A percentile compares a stretch with the other conserved stretches of the same genome.
These are phyloP conservation scores for Obelidium mucronatum DNA, from an alignment of 192 early-diverging fungal species.

Conservation along the genomic window DNA sequence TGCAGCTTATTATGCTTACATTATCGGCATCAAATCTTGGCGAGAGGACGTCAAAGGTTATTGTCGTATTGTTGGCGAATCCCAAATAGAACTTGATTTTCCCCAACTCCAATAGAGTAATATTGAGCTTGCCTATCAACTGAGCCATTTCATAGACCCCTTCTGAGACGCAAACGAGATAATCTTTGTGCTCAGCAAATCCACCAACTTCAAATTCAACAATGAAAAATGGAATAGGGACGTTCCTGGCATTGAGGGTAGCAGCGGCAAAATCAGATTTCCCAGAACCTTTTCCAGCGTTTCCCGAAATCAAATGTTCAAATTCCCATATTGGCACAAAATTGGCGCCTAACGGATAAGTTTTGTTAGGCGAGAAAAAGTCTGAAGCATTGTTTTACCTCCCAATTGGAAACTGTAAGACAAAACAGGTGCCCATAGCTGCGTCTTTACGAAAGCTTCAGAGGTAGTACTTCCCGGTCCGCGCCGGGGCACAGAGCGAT, in stretches of 20 bases:
- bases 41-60: not conserved
- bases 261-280: constrained; percentile 23
- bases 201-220: constrained; percentile 29
- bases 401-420: too few species aligned
- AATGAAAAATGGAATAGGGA: constrained; percentile 16
- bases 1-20: too few species aligned
- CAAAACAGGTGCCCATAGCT: too few species aligned
- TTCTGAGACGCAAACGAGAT: constrained; percentile 14
- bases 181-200: constrained; percentile 14
- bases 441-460: too few species aligned
- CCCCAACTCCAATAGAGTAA: not conserved
- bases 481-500: too few species aligned
- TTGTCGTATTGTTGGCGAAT: not conserved
- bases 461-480: too few species aligned
- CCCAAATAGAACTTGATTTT: not conserved
- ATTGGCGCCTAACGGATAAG: not conserved
- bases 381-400: too few species aligned
- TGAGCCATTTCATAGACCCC: constrained; percentile 29
- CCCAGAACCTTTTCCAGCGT: constrained; percentile 27
- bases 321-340: constrained; percentile 22
- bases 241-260: not conserved
- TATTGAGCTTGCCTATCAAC: not conserved
- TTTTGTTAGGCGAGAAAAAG: too few species aligned
- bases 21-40: too few species aligned
- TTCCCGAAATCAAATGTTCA: constrained; percentile 30